Conservation (phyloP, 305 asterid genomes). For the Solanum hybrid region DNA sequence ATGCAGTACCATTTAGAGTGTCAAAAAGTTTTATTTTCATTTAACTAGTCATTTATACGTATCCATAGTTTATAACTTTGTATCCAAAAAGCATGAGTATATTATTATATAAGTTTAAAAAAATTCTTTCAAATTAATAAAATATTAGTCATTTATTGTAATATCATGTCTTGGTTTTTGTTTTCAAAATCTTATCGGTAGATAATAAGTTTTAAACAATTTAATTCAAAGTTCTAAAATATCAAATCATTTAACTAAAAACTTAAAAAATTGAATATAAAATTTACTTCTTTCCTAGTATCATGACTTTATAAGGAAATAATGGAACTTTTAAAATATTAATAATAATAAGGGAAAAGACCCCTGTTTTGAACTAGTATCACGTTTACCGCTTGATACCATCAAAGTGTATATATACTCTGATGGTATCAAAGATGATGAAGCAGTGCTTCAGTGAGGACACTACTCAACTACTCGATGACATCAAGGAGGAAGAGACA, state of each 20-base stretch:
- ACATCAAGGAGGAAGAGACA: neutral
- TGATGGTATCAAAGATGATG: too few species aligned
- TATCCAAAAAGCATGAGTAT: neutral
- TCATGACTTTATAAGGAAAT: neutral
- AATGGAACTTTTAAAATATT: neutral
- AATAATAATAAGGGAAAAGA: too few species aligned
- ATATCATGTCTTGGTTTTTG: neutral
- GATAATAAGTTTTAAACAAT: neutral
- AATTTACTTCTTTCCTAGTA: neutral
- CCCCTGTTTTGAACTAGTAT: neutral
- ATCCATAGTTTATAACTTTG: neutral
- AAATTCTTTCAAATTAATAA: neutral
- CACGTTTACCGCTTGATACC: too few species aligned
- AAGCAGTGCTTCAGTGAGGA: too few species aligned
- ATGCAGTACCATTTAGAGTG: neutral
- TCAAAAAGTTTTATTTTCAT: neutral
- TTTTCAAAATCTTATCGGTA: neutral
- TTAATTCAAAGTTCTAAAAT: too few species aligned
- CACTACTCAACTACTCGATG: neutral
- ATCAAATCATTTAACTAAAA: neutral
- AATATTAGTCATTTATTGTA: neutral
- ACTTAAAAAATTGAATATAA: neutral
- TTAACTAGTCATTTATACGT: neutral
- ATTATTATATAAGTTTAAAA: too few species aligned
- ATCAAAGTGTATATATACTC: too few species aligned